Evolutionary conservation across 2,329 filamentous ascomycete species (phyloP).

Genomic region (Penicillium sp.): DNA sequence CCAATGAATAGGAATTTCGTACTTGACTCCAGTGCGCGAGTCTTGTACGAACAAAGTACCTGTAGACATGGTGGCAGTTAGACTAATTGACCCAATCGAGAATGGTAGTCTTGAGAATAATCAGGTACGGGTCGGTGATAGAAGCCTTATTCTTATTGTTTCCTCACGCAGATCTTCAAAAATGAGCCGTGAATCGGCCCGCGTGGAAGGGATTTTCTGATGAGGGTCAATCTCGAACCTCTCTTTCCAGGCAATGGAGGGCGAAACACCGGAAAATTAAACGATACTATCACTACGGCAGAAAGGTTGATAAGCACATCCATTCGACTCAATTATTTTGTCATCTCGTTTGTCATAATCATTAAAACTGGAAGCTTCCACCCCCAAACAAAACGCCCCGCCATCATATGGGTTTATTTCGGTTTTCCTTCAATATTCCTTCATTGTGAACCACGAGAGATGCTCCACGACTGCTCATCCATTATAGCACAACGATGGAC

Average conservation of each 20-base stretch:
- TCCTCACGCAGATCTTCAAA: neutral
- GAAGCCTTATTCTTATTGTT: neutral
- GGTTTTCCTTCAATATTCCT: neutral
- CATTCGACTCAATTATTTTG: neutral
- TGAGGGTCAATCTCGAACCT: neutral
- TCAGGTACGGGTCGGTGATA: neutral
- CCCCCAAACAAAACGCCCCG: neutral
- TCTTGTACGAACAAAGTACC: conserved; percentile 27
- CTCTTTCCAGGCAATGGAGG: neutral
- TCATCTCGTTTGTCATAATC: conserved; percentile 8
- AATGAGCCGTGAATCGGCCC: neutral
- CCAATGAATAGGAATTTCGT: conserved; percentile 31
- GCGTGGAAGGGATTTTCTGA: neutral
- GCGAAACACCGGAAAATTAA: neutral
- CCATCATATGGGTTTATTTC: neutral
- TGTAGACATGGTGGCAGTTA: conserved; percentile 11
- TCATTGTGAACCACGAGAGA: neutral
- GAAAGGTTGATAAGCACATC: neutral
- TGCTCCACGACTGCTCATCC: neutral
- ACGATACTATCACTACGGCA: neutral
- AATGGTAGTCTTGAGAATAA: neutral
- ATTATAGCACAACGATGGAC: neutral
- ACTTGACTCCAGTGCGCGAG: conserved; percentile 29
- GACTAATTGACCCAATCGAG: neutral
- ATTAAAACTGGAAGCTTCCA: neutral